Evolutionary conservation across 1,284 basidiomycete genomes (phyloP), one percentile per base, ranked within the genome.

Genomic region (Ustilago hordei): DNA sequence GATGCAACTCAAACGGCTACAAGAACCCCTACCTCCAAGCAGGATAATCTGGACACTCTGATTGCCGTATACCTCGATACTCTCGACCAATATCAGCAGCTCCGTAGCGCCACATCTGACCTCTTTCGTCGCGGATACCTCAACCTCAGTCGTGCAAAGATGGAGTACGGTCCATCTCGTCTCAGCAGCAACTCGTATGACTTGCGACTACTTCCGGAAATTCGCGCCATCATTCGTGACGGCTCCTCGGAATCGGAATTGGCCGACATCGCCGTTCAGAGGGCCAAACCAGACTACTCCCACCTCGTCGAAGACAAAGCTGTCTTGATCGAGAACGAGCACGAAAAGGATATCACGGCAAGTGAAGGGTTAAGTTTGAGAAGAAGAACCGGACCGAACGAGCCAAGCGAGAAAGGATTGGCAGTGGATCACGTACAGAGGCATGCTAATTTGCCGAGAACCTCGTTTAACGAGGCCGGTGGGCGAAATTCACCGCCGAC

Each of bases 61-160:
- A 72, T 74, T 8, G 69, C 53, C 1, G 53, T 67, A 9, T 82
- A 82, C 41, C 75, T 82, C 19, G 76, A 66, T 8, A 68, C 66
- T 17, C 62, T 82, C 1, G 79, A 82, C 17, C 67, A 48, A 32
- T 82, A 82, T 48, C 59, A 77, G 43, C 47, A 53, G 17, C 61
- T 62, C 0, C 67, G 71, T 0, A 32, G 17, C 2, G 48, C 55
- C 11, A 45, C 50, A 3, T 34, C 57, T 11, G 39, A 63, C 4
- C 17, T 52, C 2, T 63, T 80, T 34, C 48, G 63, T 32, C 60
- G 58, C 5, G 79, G 74, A 17, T 82, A 62, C 23, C 48, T 67
- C 6, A 70, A 79, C 43, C 74, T 82, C 15, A 64, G 76, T 38
- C 65, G 69, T 12, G 76, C 80, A 47, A 80, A 80, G 69, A 74